Conservation (phyloP, 805 yeast species). For the Komagataella ulmi region DNA sequence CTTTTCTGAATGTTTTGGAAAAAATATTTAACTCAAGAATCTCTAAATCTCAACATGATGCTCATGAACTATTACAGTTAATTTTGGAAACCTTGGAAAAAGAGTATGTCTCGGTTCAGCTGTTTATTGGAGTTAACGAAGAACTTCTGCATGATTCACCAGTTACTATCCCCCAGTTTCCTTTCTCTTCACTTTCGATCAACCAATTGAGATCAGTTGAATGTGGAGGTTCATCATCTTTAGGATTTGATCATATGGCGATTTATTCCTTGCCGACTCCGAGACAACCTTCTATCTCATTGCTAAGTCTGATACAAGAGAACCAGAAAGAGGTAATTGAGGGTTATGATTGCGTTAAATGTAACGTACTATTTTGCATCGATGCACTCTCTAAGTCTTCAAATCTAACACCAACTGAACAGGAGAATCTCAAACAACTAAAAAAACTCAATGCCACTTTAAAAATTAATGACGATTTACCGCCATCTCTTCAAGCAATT, state of each 20-base stretch:
- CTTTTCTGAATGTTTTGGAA: constrained; percentile 63
- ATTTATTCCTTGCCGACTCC: constrained; percentile 74
- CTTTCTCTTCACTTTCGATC: constrained; percentile 55
- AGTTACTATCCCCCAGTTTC: constrained; percentile 41
- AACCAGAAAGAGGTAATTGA: constrained; percentile 58
- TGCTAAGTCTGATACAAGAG: constrained; percentile 41
- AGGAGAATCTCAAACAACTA: constrained; percentile 21
- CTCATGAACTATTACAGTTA: constrained; percentile 81
- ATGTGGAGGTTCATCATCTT: constrained; percentile 51
- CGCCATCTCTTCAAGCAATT: constrained; percentile 28
- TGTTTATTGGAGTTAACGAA: constrained; percentile 9
- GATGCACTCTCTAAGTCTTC: constrained; percentile 8
- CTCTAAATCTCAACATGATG: constrained; percentile 82
- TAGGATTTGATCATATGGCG: constrained; percentile 44
- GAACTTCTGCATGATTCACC: background rate
- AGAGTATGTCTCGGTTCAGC: constrained; percentile 37
- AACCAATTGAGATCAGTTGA: constrained; percentile 58
- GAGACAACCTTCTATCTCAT: constrained; percentile 19
- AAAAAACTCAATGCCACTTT: constrained; percentile 22
- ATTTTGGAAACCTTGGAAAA: constrained; percentile 65
- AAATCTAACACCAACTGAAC: constrained; percentile 7
- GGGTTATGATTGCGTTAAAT: constrained; percentile 68
- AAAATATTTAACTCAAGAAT: constrained; percentile 58
- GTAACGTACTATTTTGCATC: constrained; percentile 39
- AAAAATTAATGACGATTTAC: constrained; percentile 53